These are phyloP conservation scores for Pleurotus ostreatus DNA, from an alignment of 768 basidiomycete genomes.

Conservation along the genomic window DNA sequence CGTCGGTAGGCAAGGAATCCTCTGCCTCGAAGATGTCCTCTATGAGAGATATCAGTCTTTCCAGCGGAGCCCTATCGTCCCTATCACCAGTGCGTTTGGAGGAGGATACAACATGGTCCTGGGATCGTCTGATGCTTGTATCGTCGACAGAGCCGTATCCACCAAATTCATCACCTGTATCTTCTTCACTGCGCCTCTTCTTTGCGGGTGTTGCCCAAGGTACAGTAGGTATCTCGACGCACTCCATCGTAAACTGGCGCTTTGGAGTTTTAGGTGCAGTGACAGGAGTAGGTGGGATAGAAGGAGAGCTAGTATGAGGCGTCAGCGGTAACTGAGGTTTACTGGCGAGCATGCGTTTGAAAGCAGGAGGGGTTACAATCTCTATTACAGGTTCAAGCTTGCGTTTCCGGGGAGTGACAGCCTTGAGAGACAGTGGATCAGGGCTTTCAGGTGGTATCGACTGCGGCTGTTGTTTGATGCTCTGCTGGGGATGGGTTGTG, in stretches of 20 bases:
- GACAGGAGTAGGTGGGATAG: conserved; percentile 14
- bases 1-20: conserved; percentile 62
- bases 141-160: conserved; percentile 54
- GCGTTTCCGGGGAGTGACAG: conserved; percentile 65
- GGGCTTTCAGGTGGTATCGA: conserved; percentile 40
- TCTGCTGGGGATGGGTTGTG: conserved; percentile 20
- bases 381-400: conserved; percentile 43
- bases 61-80: conserved; percentile 71
- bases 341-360: conserved; percentile 45
- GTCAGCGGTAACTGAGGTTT: conserved; percentile 24
- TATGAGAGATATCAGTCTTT: conserved; percentile 71
- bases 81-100: conserved; percentile 66
- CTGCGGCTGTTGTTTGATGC: conserved; percentile 14
- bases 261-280: conserved; percentile 27
- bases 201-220: conserved; percentile 39
- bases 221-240: conserved; percentile 42
- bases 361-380: conserved; percentile 55
- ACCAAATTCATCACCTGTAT: conserved; percentile 42
- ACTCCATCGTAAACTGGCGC: conserved; percentile 35
- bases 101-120: conserved; percentile 42
- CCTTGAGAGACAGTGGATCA: conserved; percentile 46
- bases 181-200: conserved; percentile 16
- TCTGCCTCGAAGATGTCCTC: conserved; percentile 86
- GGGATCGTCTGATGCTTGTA: conserved; percentile 25
- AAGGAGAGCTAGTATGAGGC: conserved; percentile 15